Conservation (phyloP, 352 stramenopile genomes). For the Globisporangium ultimum region DNA sequence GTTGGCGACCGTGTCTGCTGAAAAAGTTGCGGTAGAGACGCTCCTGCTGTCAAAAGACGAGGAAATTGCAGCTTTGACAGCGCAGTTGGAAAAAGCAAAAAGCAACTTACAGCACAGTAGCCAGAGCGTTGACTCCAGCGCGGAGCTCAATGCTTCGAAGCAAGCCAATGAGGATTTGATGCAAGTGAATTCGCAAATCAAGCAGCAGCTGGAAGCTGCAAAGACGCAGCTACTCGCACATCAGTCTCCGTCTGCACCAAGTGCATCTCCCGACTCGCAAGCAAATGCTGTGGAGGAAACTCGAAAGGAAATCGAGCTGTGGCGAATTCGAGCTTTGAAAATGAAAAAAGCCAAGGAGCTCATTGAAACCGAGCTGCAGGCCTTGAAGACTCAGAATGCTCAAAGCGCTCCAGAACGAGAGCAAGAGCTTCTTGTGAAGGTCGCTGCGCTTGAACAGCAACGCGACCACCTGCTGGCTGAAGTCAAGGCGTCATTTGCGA, state of each 20-base stretch:
- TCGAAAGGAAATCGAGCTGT: constrained; percentile 30
- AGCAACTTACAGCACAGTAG: neutral
- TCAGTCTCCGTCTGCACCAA: neutral
- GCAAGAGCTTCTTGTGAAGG: constrained; percentile 1
- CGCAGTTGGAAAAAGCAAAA: constrained; percentile 4
- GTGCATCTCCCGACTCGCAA: neutral
- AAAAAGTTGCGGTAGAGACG: constrained; percentile 8
- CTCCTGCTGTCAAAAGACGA: constrained; percentile 7
- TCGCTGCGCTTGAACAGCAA: constrained; percentile 8
- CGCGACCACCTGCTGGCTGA: constrained; percentile 3
- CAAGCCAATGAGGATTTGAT: neutral
- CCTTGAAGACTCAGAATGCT: neutral
- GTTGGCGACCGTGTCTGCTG: constrained; percentile 3
- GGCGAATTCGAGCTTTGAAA: constrained; percentile 31
- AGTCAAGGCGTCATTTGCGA: constrained; percentile 1
- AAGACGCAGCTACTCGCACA: neutral
- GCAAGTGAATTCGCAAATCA: neutral
- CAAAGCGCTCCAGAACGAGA: neutral
- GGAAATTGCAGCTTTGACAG: neutral
- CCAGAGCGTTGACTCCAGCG: neutral
- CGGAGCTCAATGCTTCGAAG: neutral
- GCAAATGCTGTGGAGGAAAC: constrained; percentile 8
- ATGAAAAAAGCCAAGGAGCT: constrained; percentile 37
- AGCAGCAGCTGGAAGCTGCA: neutral
- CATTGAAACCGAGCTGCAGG: constrained; percentile 16